Conservation (phyloP, 345 rosid genomes). For the Anacardium occidentale region DNA sequence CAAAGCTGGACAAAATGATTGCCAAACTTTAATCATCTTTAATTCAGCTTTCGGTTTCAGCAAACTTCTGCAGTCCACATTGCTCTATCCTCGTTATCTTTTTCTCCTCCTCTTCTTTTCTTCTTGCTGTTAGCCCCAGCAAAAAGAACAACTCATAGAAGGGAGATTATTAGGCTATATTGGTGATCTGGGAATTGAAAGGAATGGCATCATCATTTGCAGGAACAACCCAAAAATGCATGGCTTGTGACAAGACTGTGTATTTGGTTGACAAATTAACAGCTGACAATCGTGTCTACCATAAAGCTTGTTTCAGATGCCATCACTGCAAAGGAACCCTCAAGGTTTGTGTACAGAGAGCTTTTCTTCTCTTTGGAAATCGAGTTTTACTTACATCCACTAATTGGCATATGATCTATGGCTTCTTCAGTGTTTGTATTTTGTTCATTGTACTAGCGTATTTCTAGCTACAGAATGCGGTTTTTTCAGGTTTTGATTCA, state of each 20-base stretch:
- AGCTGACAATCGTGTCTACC: constrained; percentile 88
- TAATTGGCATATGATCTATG: neutral
- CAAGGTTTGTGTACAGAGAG: constrained; percentile 46
- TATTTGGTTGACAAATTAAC: constrained; percentile 94
- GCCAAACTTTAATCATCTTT: constrained; percentile 40
- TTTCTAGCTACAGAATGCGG: neutral
- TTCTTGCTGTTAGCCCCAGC: neutral
- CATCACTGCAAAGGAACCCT: constrained; percentile 99
- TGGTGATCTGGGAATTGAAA: constrained; percentile 3
- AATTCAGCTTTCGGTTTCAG: constrained; percentile 32
- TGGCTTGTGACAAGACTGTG: constrained; percentile 97
- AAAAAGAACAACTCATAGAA: neutral
- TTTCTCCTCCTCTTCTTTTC: constrained; percentile 19
- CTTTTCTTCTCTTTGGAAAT: neutral
- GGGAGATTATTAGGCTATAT: neutral
- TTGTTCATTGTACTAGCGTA: neutral
- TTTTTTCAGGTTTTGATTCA: neutral
- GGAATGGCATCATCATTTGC: constrained; percentile 97
- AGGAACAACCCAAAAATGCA: constrained; percentile 99
- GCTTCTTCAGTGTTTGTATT: neutral
- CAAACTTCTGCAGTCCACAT: constrained; percentile 27
- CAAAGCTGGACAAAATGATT: constrained; percentile 35
- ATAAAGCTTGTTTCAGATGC: constrained; percentile 97
- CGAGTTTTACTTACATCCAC: neutral
- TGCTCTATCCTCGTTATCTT: constrained; percentile 19